Conservation (phyloP, 2,329 filamentous ascomycete genomes). For the Penicillium sp. region DNA sequence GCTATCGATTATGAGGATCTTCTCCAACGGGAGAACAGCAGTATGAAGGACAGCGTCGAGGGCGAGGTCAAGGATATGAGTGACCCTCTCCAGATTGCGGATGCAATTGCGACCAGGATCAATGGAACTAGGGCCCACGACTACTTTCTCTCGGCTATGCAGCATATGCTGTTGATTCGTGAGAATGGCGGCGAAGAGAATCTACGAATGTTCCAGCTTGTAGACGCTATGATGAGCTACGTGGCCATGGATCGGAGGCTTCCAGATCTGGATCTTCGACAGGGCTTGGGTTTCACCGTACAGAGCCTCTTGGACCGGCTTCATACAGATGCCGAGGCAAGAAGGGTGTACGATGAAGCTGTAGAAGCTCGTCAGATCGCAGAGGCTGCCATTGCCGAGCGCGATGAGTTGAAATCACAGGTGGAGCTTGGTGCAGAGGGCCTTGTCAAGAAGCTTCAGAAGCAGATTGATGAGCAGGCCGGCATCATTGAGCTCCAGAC, state of each 20-base stretch:
- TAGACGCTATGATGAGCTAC: conserved; percentile 98
- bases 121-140: conserved; percentile 81
- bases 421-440: conserved; percentile 90
- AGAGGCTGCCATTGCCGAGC: conserved; percentile 90
- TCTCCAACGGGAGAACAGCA: conserved; percentile 83
- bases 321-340: conserved; percentile 91
- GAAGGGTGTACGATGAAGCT: conserved; percentile 86
- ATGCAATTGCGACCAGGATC: conserved; percentile 83
- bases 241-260: conserved; percentile 95
- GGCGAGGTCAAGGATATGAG: conserved; percentile 86
- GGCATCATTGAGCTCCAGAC: conserved; percentile 84
- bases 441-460: conserved; percentile 85
- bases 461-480: conserved; percentile 86
- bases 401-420: conserved; percentile 87
- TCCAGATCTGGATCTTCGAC: conserved; percentile 96
- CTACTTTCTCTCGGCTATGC: conserved; percentile 92
- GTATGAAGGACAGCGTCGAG: conserved; percentile 81
- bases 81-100: conserved; percentile 87
- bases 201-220: conserved; percentile 91
- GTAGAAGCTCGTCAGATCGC: conserved; percentile 87
- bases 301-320: conserved; percentile 92
- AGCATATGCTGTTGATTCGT: conserved; percentile 87
- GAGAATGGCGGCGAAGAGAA: conserved; percentile 90
- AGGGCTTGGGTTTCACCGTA: conserved; percentile 95
- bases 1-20: conserved; percentile 98